Base-by-base conservation (phyloP, 1,139 yeast species). In the Meyerozyma sp. region DNA sequence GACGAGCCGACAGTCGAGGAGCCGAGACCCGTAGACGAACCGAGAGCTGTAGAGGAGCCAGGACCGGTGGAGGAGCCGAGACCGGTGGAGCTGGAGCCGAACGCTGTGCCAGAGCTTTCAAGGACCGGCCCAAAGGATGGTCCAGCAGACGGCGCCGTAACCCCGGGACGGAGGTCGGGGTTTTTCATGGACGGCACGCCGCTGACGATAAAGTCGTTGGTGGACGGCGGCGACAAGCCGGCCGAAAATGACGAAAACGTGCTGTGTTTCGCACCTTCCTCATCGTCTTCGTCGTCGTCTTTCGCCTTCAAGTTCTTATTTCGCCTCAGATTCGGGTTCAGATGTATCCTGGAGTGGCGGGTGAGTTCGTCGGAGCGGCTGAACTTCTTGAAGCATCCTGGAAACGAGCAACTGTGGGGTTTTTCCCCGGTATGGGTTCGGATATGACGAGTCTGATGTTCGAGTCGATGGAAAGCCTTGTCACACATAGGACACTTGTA, bases 371-470 rank as follows among this genome's bases (percentile, higher is more conserved):
- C 88, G 39, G 82, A 70, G 48, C 91, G 68, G 46, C 83, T 76
- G 60, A 84, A 84, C 48, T 81, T 70, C 61, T 84, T 84, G 37
- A 71, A 58, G 59, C 93, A 85, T 8, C 83, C 83, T 3, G 85
- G 81, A 49, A 70, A 81, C 27, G 80, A 76, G 62, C 94, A 85
- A 23, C 75, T 79, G 58, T 84, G 88, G 10, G 93, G 93, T 52
- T 85, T 81, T 57, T 82, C 86, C 23, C 87, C 87, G 1, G 87
- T 81, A 55, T 81, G 86, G 34, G 84, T 81, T 47, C 86, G 66
- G 56, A 81, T 82, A 56, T 84, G 91, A 52, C 90, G 74, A 8
- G 88, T 79, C 56, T 82, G 83, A 58, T 83, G 86, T 56, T 81
- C 86, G 43, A 80, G 58, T 49, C 86, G 65, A 55, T 80, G 84